Evolutionary conservation across 345 rosid genomes (phyloP).

Genomic region (Ceriops zippeliana): DNA sequence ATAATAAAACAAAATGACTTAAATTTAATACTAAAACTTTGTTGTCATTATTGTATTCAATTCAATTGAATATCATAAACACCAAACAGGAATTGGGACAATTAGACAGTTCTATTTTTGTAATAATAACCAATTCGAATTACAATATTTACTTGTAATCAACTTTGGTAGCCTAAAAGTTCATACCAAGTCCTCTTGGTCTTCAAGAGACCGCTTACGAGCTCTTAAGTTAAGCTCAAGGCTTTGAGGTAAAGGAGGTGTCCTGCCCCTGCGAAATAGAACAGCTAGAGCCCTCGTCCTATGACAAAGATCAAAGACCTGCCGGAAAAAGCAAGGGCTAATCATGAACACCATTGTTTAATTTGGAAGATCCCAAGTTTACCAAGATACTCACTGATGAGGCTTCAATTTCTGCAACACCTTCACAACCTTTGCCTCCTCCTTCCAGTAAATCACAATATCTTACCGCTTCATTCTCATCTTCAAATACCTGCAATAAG

Average conservation of each 20-base stretch:
- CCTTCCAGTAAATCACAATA: slow-evolving; percentile 92
- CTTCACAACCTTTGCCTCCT: slow-evolving; percentile 95
- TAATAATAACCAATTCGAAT: neutral
- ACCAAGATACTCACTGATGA: slow-evolving; percentile 63
- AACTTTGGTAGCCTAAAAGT: neutral
- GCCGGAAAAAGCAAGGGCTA: slow-evolving; percentile 15
- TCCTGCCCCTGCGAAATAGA: slow-evolving; percentile 77
- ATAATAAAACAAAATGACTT: too few relatives aligned
- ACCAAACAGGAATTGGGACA: neutral
- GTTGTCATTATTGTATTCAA: too few relatives aligned
- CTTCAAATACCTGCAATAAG: slow-evolving; percentile 74
- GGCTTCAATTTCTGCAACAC: slow-evolving; percentile 92
- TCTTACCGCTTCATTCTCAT: slow-evolving; percentile 75
- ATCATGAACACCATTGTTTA: neutral
- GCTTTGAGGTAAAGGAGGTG: slow-evolving; percentile 80
- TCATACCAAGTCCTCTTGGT: slow-evolving; percentile 42
- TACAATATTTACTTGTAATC: slow-evolving; percentile 2
- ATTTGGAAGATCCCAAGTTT: neutral
- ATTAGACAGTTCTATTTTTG: neutral
- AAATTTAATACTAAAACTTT: too few relatives aligned
- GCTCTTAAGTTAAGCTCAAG: slow-evolving; percentile 83
- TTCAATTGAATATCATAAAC: neutral
- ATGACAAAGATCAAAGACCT: slow-evolving; percentile 89
- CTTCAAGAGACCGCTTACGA: slow-evolving; percentile 87
- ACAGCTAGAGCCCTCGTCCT: slow-evolving; percentile 83